Conservation (phyloP, 176 grass and related monocot species). For the Dendrocalamus sinicus region DNA sequence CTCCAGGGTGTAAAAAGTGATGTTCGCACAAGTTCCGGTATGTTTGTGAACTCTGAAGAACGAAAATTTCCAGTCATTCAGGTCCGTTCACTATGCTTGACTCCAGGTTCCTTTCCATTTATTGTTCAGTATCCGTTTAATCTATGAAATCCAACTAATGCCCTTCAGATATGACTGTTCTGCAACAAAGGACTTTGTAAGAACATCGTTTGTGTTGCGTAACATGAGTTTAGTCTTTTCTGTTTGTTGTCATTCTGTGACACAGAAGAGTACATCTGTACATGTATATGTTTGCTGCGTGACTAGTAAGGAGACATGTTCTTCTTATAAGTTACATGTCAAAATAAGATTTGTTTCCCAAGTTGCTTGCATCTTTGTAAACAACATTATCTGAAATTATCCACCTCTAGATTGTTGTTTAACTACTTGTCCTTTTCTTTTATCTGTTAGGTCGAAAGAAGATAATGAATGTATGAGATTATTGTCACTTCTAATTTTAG, state of each 20-base stretch:
- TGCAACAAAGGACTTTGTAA: neutral
- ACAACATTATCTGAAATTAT: constrained; percentile 1
- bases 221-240: neutral
- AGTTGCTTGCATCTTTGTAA: neutral
- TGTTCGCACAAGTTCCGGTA: constrained; percentile 94
- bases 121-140: neutral
- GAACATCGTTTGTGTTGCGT: neutral
- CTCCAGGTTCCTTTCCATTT: neutral
- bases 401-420: neutral
- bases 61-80: constrained; percentile 76
- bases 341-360: neutral
- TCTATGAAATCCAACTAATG: neutral
- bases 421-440: constrained; percentile 9
- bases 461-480: constrained; percentile 1
- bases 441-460: constrained; percentile 28
- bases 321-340: constrained; percentile 5
- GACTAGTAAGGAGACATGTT: neutral
- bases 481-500: neutral
- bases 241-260: neutral
- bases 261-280: neutral
- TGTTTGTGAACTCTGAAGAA: constrained; percentile 79
- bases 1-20: constrained; percentile 90
- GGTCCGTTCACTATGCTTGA: constrained; percentile 48
- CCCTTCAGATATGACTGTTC: constrained; percentile 1
- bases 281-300: constrained; percentile 4